Evolutionary conservation across 257 asterid species (phyloP).

Genomic region (Solanum peruvianum): DNA sequence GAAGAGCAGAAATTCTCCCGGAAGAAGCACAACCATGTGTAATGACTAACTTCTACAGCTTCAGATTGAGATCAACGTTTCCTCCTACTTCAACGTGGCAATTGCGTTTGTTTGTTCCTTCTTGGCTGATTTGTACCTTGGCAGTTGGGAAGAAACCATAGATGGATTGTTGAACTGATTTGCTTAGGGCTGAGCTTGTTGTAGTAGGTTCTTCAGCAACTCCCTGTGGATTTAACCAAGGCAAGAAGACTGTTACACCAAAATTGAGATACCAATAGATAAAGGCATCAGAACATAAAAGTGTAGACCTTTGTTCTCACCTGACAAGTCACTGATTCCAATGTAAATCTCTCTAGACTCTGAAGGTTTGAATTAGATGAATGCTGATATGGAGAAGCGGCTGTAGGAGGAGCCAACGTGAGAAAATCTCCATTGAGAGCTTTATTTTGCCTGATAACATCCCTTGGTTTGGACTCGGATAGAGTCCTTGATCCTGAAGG

Average conservation of each 20-base stretch:
- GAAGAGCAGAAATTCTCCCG: not conserved
- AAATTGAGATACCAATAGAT: not conserved
- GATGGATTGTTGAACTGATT: constrained; percentile 11
- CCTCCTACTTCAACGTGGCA: constrained; percentile 31
- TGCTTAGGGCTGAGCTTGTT: constrained; percentile 16
- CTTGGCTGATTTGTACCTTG: constrained; percentile 15
- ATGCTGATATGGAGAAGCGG: not conserved
- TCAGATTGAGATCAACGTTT: constrained; percentile 57
- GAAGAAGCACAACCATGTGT: not conserved
- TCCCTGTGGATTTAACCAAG: constrained; percentile 24
- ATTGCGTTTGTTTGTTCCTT: constrained; percentile 7
- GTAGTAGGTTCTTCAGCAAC: constrained; percentile 7
- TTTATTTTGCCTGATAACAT: constrained; percentile 14
- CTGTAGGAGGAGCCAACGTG: constrained; percentile 65
- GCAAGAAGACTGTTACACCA: not conserved
- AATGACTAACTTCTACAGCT: constrained; percentile 31
- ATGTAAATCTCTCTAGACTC: constrained; percentile 6
- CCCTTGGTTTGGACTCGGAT: constrained; percentile 13
- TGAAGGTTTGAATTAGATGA: constrained; percentile 6
- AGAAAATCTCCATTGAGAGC: constrained; percentile 53
- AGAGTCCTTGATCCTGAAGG: constrained; percentile 27
- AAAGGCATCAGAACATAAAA: not conserved
- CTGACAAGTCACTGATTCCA: constrained; percentile 21
- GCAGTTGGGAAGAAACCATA: constrained; percentile 51
- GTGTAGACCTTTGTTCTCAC: constrained; percentile 17